Conservation (phyloP, 495 filamentous ascomycete genomes). For the Penicillium lagena region DNA sequence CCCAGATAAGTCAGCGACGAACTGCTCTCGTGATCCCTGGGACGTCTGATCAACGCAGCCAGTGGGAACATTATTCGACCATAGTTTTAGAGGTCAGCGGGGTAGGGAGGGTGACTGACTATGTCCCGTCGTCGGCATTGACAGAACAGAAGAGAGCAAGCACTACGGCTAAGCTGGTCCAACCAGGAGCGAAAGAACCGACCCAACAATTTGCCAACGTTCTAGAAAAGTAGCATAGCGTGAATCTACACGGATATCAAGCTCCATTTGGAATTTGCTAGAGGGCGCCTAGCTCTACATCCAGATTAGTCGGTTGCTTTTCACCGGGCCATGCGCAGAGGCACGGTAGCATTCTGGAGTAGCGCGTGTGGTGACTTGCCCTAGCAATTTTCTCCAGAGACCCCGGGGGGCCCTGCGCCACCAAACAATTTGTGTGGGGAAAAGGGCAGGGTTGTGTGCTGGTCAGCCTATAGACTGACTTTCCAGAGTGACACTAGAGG, state of each 20-base stretch:
- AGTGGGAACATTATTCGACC: too few relatives aligned
- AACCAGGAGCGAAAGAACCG: too few relatives aligned
- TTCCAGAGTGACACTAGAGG: not conserved
- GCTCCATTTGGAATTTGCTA: not conserved
- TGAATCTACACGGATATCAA: not conserved
- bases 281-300: not conserved
- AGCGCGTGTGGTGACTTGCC: not conserved
- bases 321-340: not conserved
- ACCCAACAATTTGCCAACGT: not conserved
- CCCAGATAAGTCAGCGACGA: too few relatives aligned
- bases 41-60: too few relatives aligned
- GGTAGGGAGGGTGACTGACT: not conserved
- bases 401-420: not conserved
- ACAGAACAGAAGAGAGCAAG: not conserved
- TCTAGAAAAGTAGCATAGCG: not conserved
- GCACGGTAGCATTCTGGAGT: conserved; percentile 3
- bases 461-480: conserved; percentile 1
- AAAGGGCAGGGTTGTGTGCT: not conserved
- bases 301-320: not conserved
- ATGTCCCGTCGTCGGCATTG: not conserved
- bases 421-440: not conserved
- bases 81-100: not conserved
- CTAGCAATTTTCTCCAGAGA: too few relatives aligned
- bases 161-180: not conserved
- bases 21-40: too few relatives aligned